A percentile compares a stretch with the other conserved stretches of the same genome.
Evolutionary conservation across 805 yeast species (phyloP).

Genomic region (Pichia pseudocactophila): DNA sequence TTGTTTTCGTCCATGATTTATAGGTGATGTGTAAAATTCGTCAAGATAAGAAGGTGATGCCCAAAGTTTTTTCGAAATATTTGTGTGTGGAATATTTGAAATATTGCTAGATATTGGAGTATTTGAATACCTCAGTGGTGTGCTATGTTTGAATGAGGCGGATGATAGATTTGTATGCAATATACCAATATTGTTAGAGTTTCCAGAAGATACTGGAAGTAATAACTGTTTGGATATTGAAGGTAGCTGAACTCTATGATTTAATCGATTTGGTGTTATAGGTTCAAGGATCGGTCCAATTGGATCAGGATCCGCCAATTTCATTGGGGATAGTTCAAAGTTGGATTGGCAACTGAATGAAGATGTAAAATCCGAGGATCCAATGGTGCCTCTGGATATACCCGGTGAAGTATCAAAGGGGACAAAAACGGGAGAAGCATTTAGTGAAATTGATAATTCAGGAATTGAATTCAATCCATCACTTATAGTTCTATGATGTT

Average conservation of each 20-base stretch:
- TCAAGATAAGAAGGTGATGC: conserved; percentile 59
- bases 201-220: conserved; percentile 3
- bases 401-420: conserved; percentile 25
- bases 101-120: conserved; percentile 3
- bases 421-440: conserved; percentile 12
- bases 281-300: conserved; percentile 62
- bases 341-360: conserved; percentile 60
- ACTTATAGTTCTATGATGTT: conserved; percentile 4
- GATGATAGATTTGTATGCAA: conserved; percentile 1
- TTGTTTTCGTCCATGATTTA: conserved; percentile 6
- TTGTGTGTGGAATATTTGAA: conserved; percentile 4
- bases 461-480: conserved; percentile 7
- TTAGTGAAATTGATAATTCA: conserved; percentile 7
- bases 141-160: conserved; percentile 4
- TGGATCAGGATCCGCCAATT: conserved; percentile 51
- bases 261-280: conserved; percentile 38
- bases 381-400: not conserved
- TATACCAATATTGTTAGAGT: not conserved
- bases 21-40: conserved; percentile 55
- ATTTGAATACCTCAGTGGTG: conserved; percentile 1
- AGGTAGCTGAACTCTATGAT: conserved; percentile 11
- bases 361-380: conserved; percentile 42
- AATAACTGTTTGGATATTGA: conserved; percentile 11
- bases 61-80: conserved; percentile 40
- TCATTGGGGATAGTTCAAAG: conserved; percentile 53